Evolutionary conservation across 129 eudicot genomes (phyloP), one percentile per base, ranked within the genome.

Genomic region (Ambrosia trifida): DNA sequence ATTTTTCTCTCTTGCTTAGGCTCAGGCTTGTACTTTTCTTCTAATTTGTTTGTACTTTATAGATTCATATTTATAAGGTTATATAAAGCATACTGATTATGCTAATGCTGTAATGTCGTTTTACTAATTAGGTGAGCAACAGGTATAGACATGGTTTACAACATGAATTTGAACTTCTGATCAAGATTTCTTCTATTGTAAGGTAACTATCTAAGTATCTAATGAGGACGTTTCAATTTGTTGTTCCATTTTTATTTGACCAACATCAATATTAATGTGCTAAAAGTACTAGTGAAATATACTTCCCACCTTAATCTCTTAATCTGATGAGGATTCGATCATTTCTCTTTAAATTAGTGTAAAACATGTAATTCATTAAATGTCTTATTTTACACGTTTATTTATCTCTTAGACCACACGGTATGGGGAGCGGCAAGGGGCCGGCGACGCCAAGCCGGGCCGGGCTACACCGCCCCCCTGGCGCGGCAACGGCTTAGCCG

Each of bases 121-220:
- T 79, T 87, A 80, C 44, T n/a, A 35, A 88, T 83, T 86, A 85
- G 96, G 94, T 86, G 72, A 82, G 79, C 24, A 58, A 31, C 67
- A 58, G 35, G 30, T n/a, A n/a, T 64, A 68, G 58, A 54, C 44
- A 53, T 56, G 30, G 44, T 45, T 41, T 18, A 44, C 36, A 49
- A 33, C 41, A 53, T 52, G 24, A 30, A 17, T 51, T 62, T 16
- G 47, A 62, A 62, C 68, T 36, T n/a, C 31, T 44, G 66, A 77
- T 63, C 53, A 75, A 74, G 78, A 57, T 90, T 85, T 66, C 91
- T 87, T 85, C 60, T 45, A 66, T 16, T 38, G 47, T 19, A 77
- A 84, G 80, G 80, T 77, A 76, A 56, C 45, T 56, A 49, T 59
- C 30, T 46, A 5, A 18, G 44, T 6, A 38, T 24, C 14, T 8